These are phyloP conservation scores for Pachysandra terminalis DNA, from an alignment of 164 flowering plant species.

Conservation along the genomic window DNA sequence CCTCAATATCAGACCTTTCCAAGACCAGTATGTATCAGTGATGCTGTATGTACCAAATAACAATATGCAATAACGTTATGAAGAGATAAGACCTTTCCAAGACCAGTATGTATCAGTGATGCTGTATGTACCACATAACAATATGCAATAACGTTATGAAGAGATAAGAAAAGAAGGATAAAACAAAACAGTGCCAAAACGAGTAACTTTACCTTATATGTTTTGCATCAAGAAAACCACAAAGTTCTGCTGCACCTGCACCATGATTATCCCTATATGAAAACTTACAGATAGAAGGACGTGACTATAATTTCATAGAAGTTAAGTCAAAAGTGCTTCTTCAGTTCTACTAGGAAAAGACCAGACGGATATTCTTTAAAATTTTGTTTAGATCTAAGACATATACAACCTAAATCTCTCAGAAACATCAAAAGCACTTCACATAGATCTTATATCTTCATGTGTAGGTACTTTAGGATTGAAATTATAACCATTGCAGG, in stretches of 20 bases:
- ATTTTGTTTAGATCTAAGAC: neutral
- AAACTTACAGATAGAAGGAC: neutral
- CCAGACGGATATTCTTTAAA: neutral
- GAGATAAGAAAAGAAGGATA: neutral
- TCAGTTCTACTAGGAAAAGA: neutral
- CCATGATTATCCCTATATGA: constrained; percentile 6
- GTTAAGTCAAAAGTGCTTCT: neutral
- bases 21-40: too few relatives aligned
- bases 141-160: neutral
- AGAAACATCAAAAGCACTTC: neutral
- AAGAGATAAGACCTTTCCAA: too few relatives aligned
- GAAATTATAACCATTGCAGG: neutral
- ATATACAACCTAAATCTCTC: neutral
- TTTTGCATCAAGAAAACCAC: constrained; percentile 73
- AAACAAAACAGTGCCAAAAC: neutral
- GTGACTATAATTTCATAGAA: neutral
- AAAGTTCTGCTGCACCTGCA: constrained; percentile 82
- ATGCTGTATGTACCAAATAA: too few relatives aligned
- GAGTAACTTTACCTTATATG: constrained; percentile 50
- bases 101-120: too few relatives aligned
- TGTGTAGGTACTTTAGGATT: neutral
- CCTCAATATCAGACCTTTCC: too few relatives aligned
- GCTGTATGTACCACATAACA: too few relatives aligned
- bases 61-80: too few relatives aligned
- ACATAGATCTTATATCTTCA: neutral